Percentiles rank a stretch among this genome's conserved stretches.
Evolutionary conservation across 176 grass and related monocot species (phyloP).

Genomic region (Carex littledalei): DNA sequence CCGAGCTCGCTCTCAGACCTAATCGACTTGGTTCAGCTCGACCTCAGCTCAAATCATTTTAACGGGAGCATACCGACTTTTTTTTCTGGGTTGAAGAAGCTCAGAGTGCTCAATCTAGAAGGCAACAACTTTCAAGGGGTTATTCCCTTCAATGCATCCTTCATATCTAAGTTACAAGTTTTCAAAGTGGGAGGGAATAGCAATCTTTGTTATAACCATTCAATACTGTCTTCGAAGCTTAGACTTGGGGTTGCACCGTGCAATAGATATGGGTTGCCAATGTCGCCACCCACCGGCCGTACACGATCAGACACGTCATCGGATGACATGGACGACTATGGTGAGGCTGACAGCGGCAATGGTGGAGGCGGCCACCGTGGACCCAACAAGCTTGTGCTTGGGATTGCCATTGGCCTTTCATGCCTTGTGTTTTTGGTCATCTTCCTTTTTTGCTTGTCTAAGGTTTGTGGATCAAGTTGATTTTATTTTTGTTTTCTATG

Average conservation of each 20-base stretch:
- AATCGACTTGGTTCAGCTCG: conserved; percentile 60
- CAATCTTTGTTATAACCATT: conserved; percentile 91
- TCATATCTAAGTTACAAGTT: conserved; percentile 44
- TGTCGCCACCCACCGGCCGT: conserved; percentile 48
- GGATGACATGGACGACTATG: conserved; percentile 41
- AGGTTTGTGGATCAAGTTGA: conserved; percentile 37
- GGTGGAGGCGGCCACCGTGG: conserved; percentile 29
- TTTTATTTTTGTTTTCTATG: conserved; percentile 13
- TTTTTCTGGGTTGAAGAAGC: conserved; percentile 44
- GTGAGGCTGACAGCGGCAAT: conserved; percentile 12
- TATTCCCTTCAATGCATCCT: conserved; percentile 65
- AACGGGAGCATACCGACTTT: conserved; percentile 79
- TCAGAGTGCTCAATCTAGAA: conserved; percentile 69
- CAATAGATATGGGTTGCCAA: conserved; percentile 73
- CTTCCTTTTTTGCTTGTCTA: conserved; percentile 89
- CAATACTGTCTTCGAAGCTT: conserved; percentile 50
- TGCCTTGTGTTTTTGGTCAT: conserved; percentile 78
- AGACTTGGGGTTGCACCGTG: conserved; percentile 77
- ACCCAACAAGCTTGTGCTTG: conserved; percentile 74
- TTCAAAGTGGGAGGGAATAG: conserved; percentile 71
- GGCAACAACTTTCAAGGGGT: conserved; percentile 86
- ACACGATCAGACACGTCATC: conserved; percentile 50
- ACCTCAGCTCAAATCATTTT: conserved; percentile 77
- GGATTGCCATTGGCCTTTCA: conserved; percentile 79
- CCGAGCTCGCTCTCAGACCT: conserved; percentile 64